Conservation (phyloP, 2,329 filamentous ascomycete species). For the Sporothrix globosa region DNA sequence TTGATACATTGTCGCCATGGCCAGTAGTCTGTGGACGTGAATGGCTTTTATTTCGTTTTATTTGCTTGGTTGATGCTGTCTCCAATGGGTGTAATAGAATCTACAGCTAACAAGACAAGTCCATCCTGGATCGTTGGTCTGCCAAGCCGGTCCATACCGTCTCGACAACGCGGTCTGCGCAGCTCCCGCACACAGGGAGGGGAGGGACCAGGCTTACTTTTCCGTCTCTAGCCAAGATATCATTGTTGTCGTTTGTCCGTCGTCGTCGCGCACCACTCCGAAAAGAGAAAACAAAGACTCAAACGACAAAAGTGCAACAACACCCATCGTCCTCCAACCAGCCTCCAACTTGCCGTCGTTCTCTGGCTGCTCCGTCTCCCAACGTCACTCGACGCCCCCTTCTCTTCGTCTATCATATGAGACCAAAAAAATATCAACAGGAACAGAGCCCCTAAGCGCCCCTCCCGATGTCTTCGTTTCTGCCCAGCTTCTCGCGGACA, state of each 20-base stretch:
- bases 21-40: background rate
- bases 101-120: constrained; percentile 24
- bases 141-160: background rate
- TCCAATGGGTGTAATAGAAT: constrained; percentile 30
- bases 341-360: background rate
- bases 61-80: constrained; percentile 24
- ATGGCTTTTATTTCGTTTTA: background rate
- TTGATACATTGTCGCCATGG: background rate
- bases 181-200: background rate
- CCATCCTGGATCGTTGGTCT: background rate
- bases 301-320: constrained; percentile 8
- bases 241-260: constrained; percentile 24
- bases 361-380: background rate
- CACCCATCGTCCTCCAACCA: constrained; percentile 14
- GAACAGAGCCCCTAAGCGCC: background rate
- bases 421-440: constrained; percentile 9
- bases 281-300: background rate
- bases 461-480: constrained; percentile 7
- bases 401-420: constrained; percentile 7
- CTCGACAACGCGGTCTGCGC: background rate
- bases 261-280: background rate
- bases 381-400: constrained; percentile 1
- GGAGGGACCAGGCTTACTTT: background rate
- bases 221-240: constrained; percentile 26
- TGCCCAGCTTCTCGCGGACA: constrained; percentile 11